Conservation (phyloP, 2,329 filamentous ascomycete genomes). For the Diaporthe amygdali region DNA sequence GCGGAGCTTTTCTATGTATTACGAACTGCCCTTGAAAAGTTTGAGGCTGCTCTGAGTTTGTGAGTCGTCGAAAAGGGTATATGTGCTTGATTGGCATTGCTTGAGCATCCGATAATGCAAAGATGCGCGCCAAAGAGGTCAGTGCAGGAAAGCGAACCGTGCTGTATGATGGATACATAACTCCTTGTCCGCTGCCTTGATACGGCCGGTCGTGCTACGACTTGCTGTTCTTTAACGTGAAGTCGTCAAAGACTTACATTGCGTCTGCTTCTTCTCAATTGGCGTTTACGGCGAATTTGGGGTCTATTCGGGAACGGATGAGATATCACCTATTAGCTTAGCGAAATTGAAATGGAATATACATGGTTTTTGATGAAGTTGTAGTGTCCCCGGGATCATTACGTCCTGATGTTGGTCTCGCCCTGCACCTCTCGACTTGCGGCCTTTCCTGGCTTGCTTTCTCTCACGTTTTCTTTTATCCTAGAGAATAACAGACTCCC, state of each 20-base stretch:
- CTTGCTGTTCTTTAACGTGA: neutral
- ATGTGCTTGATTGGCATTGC: neutral
- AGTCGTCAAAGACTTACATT: neutral
- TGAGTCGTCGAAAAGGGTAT: no score
- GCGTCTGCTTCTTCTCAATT: neutral
- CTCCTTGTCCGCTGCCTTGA: neutral
- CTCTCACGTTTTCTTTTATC: no score
- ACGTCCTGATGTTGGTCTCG: neutral
- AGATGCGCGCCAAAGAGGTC: neutral
- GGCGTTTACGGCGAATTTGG: constrained; percentile 3
- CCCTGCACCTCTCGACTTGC: no score
- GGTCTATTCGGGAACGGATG: neutral
- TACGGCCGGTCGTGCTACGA: neutral
- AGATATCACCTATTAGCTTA: constrained; percentile 10
- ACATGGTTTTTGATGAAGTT: neutral
- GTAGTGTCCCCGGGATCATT: neutral
- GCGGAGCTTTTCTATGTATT: neutral
- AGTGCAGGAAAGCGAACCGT: neutral
- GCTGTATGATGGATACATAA: neutral
- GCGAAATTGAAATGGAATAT: neutral
- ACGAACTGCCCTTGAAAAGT: neutral
- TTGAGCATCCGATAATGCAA: neutral
- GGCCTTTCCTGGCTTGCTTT: no score
- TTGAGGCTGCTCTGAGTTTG: no score
- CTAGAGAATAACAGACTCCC: no score